Evolutionary conservation across 2,329 filamentous ascomycete genomes (phyloP).

Genomic region (Aspergillus felis): DNA sequence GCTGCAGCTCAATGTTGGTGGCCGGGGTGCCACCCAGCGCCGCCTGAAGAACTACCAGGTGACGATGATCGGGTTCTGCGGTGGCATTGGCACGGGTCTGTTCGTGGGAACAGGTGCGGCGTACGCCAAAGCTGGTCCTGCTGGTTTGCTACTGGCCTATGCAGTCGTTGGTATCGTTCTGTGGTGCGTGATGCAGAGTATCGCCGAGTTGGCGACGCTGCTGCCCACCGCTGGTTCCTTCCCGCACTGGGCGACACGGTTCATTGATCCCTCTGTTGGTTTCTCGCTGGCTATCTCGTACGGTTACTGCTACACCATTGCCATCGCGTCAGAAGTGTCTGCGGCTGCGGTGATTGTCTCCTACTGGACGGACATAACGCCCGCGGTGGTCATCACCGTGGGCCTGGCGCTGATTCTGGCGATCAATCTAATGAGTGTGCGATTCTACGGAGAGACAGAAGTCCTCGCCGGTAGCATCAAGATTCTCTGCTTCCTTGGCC

Average conservation of each 20-base stretch:
- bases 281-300: conserved; percentile 73
- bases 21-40: conserved; percentile 30
- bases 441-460: conserved; percentile 32
- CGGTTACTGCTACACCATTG: conserved; percentile 85
- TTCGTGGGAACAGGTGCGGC: conserved; percentile 78
- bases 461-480: conserved; percentile 30
- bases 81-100: conserved; percentile 63
- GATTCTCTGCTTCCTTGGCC: conserved; percentile 27
- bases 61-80: conserved; percentile 31
- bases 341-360: conserved; percentile 79
- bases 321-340: conserved; percentile 71
- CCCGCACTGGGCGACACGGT: conserved; percentile 83
- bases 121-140: conserved; percentile 68
- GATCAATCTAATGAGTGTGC: conserved; percentile 30
- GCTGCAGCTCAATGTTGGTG: conserved; percentile 30
- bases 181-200: conserved; percentile 83
- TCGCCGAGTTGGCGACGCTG: conserved; percentile 85
- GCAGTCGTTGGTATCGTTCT: conserved; percentile 69
- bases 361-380: conserved; percentile 67
- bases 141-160: conserved; percentile 64
- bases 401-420: conserved; percentile 26
- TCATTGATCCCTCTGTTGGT: conserved; percentile 86
- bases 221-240: conserved; percentile 90
- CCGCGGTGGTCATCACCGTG: conserved; percentile 65
- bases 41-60: conserved; percentile 33